phyloP scores from a whole-genome alignment of 768 basidiomycete species.

The Clavulina sp. region DNA sequence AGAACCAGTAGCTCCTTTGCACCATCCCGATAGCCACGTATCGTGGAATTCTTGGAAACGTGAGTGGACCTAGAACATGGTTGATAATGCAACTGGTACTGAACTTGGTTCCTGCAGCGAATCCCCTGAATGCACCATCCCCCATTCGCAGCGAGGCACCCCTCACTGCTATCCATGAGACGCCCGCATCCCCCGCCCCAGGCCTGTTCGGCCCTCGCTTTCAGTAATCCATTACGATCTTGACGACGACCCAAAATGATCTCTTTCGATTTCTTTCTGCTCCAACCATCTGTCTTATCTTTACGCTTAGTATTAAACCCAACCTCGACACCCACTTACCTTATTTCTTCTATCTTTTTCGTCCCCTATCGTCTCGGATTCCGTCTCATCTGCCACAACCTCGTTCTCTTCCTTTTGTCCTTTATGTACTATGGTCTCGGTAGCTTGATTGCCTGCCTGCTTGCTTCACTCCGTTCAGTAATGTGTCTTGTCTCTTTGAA shows the following conservation, averaged over 20 bases:
- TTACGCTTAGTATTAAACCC: too few relatives aligned
- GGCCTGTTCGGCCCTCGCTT: conserved; percentile 68
- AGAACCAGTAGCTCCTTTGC: conserved; percentile 16
- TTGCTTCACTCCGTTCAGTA: too few relatives aligned
- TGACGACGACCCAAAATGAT: too few relatives aligned
- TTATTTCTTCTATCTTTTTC: background rate
- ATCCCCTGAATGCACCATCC: conserved; percentile 38
- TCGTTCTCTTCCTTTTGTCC: too few relatives aligned
- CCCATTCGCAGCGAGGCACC: conserved; percentile 43
- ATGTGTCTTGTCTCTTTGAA: too few relatives aligned
- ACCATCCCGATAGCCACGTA: conserved; percentile 1
- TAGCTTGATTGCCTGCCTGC: too few relatives aligned
- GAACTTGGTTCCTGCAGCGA: conserved; percentile 26
- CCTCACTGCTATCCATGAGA: conserved; percentile 31
- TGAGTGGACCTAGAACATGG: conserved; percentile 14
- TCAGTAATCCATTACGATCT: too few relatives aligned
- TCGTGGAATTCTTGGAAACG: conserved; percentile 31
- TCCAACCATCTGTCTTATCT: too few relatives aligned
- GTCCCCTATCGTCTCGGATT: background rate
- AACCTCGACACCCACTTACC: background rate
- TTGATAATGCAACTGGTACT: background rate
- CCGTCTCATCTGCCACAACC: too few relatives aligned
- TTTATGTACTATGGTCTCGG: too few relatives aligned
- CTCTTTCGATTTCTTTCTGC: too few relatives aligned
- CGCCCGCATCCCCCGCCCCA: conserved; percentile 21